Percentiles rank a stretch among this genome's conserved stretches.
These are phyloP conservation scores for Calycina herbarum DNA, from an alignment of 2,329 filamentous ascomycete species.

Conservation along the genomic window DNA sequence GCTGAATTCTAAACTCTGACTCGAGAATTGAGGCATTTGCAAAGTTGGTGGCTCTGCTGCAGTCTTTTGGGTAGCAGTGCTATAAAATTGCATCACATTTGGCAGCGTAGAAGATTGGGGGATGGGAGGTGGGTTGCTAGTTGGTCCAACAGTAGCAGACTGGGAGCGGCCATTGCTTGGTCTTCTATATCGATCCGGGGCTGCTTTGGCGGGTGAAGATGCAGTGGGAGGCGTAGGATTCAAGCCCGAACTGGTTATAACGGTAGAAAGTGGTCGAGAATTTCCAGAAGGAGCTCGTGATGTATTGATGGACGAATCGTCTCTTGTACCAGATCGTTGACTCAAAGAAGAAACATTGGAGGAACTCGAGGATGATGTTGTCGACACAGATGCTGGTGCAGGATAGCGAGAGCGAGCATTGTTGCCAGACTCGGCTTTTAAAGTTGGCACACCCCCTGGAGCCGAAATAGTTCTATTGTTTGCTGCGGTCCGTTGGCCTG, in stretches of 20 bases:
- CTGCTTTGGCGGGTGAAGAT: slow-evolving; percentile 59
- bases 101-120: slow-evolving; percentile 56
- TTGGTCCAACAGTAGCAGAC: slow-evolving; percentile 36
- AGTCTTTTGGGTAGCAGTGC: slow-evolving; percentile 41
- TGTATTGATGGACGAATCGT: slow-evolving; percentile 51
- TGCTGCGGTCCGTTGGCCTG: slow-evolving; percentile 38
- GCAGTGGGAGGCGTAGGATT: slow-evolving; percentile 48
- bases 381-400: slow-evolving; percentile 54
- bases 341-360: slow-evolving; percentile 41
- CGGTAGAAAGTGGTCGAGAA: slow-evolving; percentile 41
- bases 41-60: slow-evolving; percentile 24
- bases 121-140: slow-evolving; percentile 41
- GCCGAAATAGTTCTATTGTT: slow-evolving; percentile 57
- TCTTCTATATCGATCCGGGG: slow-evolving; percentile 83
- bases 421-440: slow-evolving; percentile 37
- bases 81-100: slow-evolving; percentile 56
- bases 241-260: slow-evolving; percentile 48
- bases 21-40: slow-evolving; percentile 34
- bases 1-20: slow-evolving; percentile 15
- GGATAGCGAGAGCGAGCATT: slow-evolving; percentile 45
- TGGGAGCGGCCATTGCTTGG: slow-evolving; percentile 52
- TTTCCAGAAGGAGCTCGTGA: slow-evolving; percentile 28
- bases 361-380: slow-evolving; percentile 38
- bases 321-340: slow-evolving; percentile 48
- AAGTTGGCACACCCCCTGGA: slow-evolving; percentile 45